Percentiles rank a stretch among this genome's conserved stretches.
These are phyloP conservation scores for Geranium brycei DNA, from an alignment of 345 rosid genomes.

Conservation along the genomic window DNA sequence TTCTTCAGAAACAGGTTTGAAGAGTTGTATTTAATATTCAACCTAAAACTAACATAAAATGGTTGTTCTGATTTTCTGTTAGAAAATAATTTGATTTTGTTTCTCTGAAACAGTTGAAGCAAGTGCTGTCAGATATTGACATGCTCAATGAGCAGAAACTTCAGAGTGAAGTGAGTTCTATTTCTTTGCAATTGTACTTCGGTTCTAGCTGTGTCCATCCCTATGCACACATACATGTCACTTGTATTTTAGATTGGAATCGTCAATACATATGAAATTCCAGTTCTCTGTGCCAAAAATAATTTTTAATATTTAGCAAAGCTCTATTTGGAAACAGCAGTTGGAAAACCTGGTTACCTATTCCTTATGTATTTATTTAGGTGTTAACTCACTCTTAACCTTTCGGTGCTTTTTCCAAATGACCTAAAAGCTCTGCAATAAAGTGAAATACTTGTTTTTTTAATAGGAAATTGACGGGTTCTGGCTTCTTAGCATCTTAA, in stretches of 20 bases:
- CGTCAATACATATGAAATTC: too few species aligned
- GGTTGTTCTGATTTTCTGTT: not conserved
- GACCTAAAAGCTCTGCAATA: too few species aligned
- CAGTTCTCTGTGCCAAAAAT: too few species aligned
- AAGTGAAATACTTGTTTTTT: too few species aligned
- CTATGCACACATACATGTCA: not conserved
- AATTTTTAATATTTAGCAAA: too few species aligned
- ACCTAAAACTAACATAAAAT: not conserved
- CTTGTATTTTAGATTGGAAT: not conserved
- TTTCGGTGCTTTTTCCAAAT: too few species aligned
- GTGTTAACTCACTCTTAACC: too few species aligned
- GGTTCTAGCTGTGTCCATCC: not conserved
- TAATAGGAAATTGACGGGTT: too few species aligned
- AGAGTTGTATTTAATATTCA: constrained; percentile 8
- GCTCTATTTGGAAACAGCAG: too few species aligned
- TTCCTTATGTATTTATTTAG: too few species aligned
- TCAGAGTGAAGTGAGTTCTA: constrained; percentile 43
- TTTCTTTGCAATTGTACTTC: not conserved
- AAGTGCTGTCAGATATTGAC: constrained; percentile 35
- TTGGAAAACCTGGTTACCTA: too few species aligned
- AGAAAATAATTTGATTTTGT: not conserved
- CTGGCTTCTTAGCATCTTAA: too few species aligned
- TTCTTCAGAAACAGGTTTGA: constrained; percentile 57
- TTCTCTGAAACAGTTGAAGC: constrained; percentile 44
- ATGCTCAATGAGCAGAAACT: constrained; percentile 35